Conservation (phyloP, 2,329 filamentous ascomycete genomes). For the Trichoderma polysporum region DNA sequence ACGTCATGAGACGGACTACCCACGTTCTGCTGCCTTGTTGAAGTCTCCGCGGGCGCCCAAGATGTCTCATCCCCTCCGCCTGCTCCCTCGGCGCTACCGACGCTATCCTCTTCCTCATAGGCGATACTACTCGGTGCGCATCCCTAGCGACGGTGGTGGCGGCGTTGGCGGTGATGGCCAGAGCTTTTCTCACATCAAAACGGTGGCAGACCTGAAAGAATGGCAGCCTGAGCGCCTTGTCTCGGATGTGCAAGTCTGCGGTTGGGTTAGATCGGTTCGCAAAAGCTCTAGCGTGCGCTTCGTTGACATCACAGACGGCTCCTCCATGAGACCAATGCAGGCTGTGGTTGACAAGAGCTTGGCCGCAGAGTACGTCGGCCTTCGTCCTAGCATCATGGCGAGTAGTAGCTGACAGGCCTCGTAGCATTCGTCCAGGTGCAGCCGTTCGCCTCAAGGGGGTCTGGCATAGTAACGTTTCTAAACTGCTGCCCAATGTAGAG, state of each 20-base stretch:
- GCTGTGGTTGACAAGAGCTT: slow-evolving; percentile 72
- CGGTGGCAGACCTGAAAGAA: slow-evolving; percentile 57
- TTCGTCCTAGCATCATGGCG: neutral
- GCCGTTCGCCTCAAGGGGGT: slow-evolving; percentile 75
- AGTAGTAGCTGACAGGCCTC: slow-evolving; percentile 16
- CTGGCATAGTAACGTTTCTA: slow-evolving; percentile 53
- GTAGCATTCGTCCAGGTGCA: slow-evolving; percentile 75
- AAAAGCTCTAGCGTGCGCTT: slow-evolving; percentile 85
- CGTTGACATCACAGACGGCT: slow-evolving; percentile 83
- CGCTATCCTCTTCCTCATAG: neutral
- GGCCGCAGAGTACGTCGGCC: slow-evolving; percentile 64
- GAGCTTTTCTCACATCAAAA: slow-evolving; percentile 38
- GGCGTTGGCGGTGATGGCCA: slow-evolving; percentile 10
- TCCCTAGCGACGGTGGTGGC: slow-evolving; percentile 21
- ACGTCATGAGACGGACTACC: slow-evolving; percentile 16
- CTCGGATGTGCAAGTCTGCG: slow-evolving; percentile 63
- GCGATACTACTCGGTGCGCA: slow-evolving; percentile 38
- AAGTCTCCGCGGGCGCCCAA: slow-evolving; percentile 13
- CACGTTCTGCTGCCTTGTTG: neutral
- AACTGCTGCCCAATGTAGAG: neutral
- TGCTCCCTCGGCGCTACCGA: slow-evolving; percentile 13
- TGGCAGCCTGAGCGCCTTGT: slow-evolving; percentile 45
- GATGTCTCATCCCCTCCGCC: slow-evolving; percentile 14
- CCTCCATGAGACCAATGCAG: slow-evolving; percentile 75
- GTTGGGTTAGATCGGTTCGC: slow-evolving; percentile 80